Base-by-base conservation (phyloP, 2,329 filamentous ascomycete species). In the Neofusicoccum ribis region DNA sequence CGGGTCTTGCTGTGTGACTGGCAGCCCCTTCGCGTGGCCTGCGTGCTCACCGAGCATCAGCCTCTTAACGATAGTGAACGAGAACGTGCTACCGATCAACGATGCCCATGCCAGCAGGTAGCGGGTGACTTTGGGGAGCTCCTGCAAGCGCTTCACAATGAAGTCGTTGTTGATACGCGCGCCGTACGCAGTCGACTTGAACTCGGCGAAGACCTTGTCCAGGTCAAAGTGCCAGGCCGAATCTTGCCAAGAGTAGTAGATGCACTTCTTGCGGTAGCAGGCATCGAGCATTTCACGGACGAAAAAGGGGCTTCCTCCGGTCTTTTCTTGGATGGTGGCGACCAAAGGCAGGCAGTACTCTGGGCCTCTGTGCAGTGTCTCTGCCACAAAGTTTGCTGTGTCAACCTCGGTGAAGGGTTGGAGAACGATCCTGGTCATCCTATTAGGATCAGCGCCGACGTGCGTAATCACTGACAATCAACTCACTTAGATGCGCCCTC, bases 251-350 rank as follows among this genome's bases (percentile, higher is more conserved):
- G 93, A 92, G 76, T 96, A 97, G 86, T 89, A 96, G 58, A 97
- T 90, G 75, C 91, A 96, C 69, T 89, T 89, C 73, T 92, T 95
- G 46, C 91, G 88, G 75, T 96, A 89, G 74, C 92, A 96, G 3
- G 90, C 89, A 72, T 91, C 91, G 4, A 97, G 85, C 85, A 97
- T 96, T 78, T 97, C 92, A 64, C 92, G 86, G 76, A 97, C 91
- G 72, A 95, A 96, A 72, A 97, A 97, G 0, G 93, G 90, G 67
- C 96, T 97, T 1, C 93, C 93, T 31, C 86, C 86, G 8, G 91
- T 94, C 79, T 95, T 96, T 72, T 94, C 93, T 74, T 96, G 91
- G 5, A 97, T 88, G 9, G 97, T 91, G 6, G 93, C 86, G 2
- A 91, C 91, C 17, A 98, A 82, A 0, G 93, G 89, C 1, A 91